phyloP scores from a whole-genome alignment of 495 filamentous ascomycete genomes.

The Penicillium fimorum region DNA sequence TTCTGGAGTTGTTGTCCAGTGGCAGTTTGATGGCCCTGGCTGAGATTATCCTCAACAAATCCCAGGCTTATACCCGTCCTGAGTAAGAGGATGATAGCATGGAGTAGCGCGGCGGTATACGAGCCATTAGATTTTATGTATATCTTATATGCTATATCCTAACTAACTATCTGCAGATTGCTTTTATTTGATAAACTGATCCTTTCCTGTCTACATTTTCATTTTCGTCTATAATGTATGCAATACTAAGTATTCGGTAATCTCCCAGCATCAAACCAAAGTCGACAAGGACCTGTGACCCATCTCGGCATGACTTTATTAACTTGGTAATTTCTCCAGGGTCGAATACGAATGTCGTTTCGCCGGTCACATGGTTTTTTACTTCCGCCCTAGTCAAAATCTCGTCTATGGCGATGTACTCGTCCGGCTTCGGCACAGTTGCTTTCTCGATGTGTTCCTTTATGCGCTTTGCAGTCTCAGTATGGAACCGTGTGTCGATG shows the following conservation, averaged over 20 bases:
- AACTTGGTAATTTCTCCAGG: not conserved
- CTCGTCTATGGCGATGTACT: conserved; percentile 19
- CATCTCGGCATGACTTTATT: too few relatives aligned
- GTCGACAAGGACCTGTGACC: too few relatives aligned
- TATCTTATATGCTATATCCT: not conserved
- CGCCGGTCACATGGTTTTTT: conserved; percentile 9
- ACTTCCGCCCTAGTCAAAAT: conserved; percentile 12
- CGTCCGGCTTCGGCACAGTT: conserved; percentile 6
- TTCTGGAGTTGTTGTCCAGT: conserved; percentile 33
- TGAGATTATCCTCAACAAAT: conserved; percentile 32
- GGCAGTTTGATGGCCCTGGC: conserved; percentile 31
- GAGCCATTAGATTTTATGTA: conserved; percentile 2
- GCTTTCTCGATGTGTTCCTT: conserved; percentile 20
- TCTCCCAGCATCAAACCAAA: too few relatives aligned
- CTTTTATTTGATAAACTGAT: not conserved
- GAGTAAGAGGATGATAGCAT: not conserved
- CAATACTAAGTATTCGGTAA: too few relatives aligned
- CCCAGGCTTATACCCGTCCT: conserved; percentile 16
- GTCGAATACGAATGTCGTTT: conserved; percentile 21
- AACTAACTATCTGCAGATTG: conserved; percentile 5
- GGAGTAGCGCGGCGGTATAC: conserved; percentile 1
- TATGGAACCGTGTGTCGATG: conserved; percentile 20
- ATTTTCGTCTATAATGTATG: too few relatives aligned
- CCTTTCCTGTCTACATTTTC: too few relatives aligned
- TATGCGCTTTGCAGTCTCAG: conserved; percentile 17